phyloP scores from a whole-genome alignment of 192 early-diverging fungal genomes.

The Coemansia sp. region DNA sequence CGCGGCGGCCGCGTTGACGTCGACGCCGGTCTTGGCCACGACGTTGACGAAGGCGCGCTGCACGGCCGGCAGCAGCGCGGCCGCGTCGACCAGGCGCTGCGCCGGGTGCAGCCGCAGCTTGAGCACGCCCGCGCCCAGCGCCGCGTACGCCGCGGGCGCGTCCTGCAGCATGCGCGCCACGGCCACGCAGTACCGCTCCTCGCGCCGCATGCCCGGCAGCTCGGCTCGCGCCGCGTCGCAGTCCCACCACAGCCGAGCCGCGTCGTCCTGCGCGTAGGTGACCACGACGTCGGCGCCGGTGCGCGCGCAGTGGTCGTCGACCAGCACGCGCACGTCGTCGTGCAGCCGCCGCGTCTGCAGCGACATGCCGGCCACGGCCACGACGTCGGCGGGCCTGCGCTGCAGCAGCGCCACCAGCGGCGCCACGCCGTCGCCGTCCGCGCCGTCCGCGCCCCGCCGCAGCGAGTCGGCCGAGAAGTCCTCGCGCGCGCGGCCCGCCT shows the following conservation, averaged over 20 bases:
- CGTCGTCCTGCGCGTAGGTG: conserved; percentile 84
- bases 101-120: conserved; percentile 73
- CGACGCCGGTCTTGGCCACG: conserved; percentile 82
- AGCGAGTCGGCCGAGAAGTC: conserved; percentile 66
- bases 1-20: conserved; percentile 79
- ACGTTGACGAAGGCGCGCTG: conserved; percentile 90
- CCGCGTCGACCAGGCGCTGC: conserved; percentile 73
- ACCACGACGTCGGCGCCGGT: conserved; percentile 60
- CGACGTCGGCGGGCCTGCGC: conserved; percentile 69
- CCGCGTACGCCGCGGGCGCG: conserved; percentile 77
- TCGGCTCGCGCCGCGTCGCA: conserved; percentile 69
- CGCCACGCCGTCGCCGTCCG: conserved; percentile 36
- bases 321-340: conserved; percentile 62
- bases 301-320: conserved; percentile 56
- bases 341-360: conserved; percentile 74
- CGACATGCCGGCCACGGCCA: conserved; percentile 81
- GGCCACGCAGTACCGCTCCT: conserved; percentile 85
- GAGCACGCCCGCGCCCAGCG: conserved; percentile 63
- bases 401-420: conserved; percentile 62
- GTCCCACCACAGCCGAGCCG: conserved; percentile 83
- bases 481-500: conserved; percentile 71
- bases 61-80: conserved; percentile 64
- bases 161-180: conserved; percentile 85
- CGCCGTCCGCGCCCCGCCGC: conserved; percentile 14
- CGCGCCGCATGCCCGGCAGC: conserved; percentile 65